These are phyloP conservation scores for Trichoderma koningii DNA, from an alignment of 2,329 filamentous ascomycete genomes.

Conservation along the genomic window DNA sequence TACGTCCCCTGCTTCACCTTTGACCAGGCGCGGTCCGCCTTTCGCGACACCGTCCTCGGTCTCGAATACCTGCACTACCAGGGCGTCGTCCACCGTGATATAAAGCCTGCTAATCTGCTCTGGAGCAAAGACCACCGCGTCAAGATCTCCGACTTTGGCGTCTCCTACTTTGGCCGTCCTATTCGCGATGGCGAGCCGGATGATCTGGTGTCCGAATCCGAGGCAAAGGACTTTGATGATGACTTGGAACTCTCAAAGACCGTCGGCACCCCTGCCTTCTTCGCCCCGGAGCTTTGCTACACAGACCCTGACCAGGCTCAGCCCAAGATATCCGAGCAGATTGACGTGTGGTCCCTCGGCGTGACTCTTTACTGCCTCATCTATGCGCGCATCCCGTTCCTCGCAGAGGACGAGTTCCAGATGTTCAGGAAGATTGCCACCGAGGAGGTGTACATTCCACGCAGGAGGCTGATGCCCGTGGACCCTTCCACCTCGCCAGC, in stretches of 20 bases:
- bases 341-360: constrained; percentile 96
- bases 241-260: constrained; percentile 97
- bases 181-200: constrained; percentile 80
- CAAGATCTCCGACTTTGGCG: constrained; percentile 98
- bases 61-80: constrained; percentile 91
- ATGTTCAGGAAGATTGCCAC: constrained; percentile 92
- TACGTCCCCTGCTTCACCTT: constrained; percentile 94
- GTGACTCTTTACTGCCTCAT: constrained; percentile 96
- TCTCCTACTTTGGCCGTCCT: constrained; percentile 92
- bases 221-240: constrained; percentile 85
- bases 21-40: constrained; percentile 76
- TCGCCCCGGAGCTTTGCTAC: constrained; percentile 93
- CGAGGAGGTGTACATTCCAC: constrained; percentile 87
- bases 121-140: constrained; percentile 83
- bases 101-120: constrained; percentile 87
- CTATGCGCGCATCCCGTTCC: constrained; percentile 89
- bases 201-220: constrained; percentile 73
- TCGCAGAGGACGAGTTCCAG: constrained; percentile 87
- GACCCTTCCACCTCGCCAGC: constrained; percentile 60
- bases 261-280: constrained; percentile 95
- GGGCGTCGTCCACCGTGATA: constrained; percentile 80
- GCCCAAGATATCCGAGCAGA: constrained; percentile 84
- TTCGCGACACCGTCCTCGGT: constrained; percentile 89
- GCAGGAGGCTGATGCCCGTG: constrained; percentile 75
- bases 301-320: constrained; percentile 71